Evolutionary conservation across 495 filamentous ascomycete genomes (phyloP).

Genomic region (Aspergillus carlsbadensis): DNA sequence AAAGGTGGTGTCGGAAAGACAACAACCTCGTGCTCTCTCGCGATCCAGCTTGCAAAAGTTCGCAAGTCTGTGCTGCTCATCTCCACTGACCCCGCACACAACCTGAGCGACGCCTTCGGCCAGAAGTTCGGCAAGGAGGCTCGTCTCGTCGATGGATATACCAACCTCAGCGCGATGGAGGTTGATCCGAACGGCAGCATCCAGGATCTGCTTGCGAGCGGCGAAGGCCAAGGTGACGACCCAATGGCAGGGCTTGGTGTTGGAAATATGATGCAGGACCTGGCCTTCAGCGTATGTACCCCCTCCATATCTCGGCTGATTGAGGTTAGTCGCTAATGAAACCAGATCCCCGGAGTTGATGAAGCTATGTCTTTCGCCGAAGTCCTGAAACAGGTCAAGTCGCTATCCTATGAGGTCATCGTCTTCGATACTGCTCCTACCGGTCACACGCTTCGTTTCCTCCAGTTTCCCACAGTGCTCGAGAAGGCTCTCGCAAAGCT

Average conservation of each 20-base stretch:
- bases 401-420: slow-evolving; percentile 96
- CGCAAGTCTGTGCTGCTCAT: slow-evolving; percentile 95
- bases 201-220: slow-evolving; percentile 84
- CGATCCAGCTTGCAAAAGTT: slow-evolving; percentile 95
- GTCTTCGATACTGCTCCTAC: slow-evolving; percentile 99
- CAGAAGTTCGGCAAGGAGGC: slow-evolving; percentile 99
- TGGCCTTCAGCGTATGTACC: slow-evolving; percentile 63
- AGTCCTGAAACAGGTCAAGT: slow-evolving; percentile 98
- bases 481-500: slow-evolving; percentile 98
- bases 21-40: slow-evolving; percentile 95
- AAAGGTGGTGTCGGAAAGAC: slow-evolving; percentile 99
- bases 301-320: not conserved
- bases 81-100: slow-evolving; percentile 98
- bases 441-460: slow-evolving; percentile 97
- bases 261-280: slow-evolving; percentile 73
- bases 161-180: slow-evolving; percentile 97
- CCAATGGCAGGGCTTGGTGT: slow-evolving; percentile 64
- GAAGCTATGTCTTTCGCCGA: slow-evolving; percentile 99
- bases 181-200: slow-evolving; percentile 99
- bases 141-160: slow-evolving; percentile 84
- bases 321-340: slow-evolving; percentile 16
- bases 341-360: slow-evolving; percentile 93
- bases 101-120: slow-evolving; percentile 95
- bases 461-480: slow-evolving; percentile 96
- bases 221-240: slow-evolving; percentile 71